Evolutionary conservation across 2,329 filamentous ascomycete species (phyloP).

Genomic region (Domatiomyces catenatus): DNA sequence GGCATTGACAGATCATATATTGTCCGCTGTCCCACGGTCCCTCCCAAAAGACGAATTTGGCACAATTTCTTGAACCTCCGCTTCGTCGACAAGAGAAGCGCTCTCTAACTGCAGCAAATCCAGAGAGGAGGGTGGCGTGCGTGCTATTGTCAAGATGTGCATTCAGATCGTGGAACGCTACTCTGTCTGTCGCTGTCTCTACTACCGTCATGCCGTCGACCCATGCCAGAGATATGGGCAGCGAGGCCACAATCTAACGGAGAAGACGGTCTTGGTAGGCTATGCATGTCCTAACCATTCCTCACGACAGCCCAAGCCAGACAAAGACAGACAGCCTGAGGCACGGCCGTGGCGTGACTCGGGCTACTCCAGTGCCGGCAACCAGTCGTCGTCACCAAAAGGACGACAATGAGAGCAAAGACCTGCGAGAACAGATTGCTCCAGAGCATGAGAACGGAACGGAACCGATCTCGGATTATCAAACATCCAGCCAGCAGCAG

Average conservation of each 20-base stretch:
- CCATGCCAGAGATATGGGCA: conserved; percentile 63
- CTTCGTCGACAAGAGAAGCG: not conserved
- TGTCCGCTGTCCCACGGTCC: not conserved
- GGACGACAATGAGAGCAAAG: not conserved
- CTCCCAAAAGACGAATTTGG: not conserved
- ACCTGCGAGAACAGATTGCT: not conserved
- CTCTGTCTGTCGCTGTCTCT: conserved; percentile 72
- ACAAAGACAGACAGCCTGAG: conserved; percentile 3
- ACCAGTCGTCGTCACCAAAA: conserved; percentile 3
- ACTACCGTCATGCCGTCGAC: conserved; percentile 76
- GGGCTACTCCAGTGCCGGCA: conserved; percentile 21
- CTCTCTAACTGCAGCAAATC: not conserved
- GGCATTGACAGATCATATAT: not conserved
- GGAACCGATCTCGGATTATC: not conserved
- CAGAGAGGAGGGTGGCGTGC: not conserved
- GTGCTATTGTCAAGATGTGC: conserved; percentile 46
- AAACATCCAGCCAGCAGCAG: not conserved
- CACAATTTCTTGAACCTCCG: not conserved
- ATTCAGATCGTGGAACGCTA: conserved; percentile 76
- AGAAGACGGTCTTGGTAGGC: conserved; percentile 66
- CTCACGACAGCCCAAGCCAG: conserved; percentile 10
- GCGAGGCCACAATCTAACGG: conserved; percentile 54
- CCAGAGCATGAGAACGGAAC: not conserved
- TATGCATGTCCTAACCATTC: conserved; percentile 54
- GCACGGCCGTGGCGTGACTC: conserved; percentile 19